Base-by-base conservation (phyloP, 805 yeast species). In the Scheffersomyces coipomensis region DNA sequence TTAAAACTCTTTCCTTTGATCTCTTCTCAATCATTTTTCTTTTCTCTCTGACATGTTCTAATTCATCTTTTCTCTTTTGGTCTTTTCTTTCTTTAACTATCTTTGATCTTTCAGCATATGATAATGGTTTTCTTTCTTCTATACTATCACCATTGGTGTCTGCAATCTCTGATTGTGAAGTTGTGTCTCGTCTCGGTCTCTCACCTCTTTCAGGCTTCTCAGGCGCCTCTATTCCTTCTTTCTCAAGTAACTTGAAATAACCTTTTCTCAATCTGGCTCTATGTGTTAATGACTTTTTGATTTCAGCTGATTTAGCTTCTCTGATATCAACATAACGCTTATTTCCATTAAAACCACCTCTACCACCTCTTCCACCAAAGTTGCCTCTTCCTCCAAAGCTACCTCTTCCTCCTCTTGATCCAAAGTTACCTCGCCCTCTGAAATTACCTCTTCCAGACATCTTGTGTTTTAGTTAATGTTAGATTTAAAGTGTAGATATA, bases 211-310 rank as follows among this genome's bases (percentile, higher is more conserved):
- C 19, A 19, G 23, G 4, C 35, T 25, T 21, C 34, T 19, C 47
- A 50, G 21, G 53, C 47, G 4, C 49, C 47, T 35, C 32, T 29
- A 33, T 29, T 18, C 90, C 95, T 49, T 86, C 89, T 37, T 78
- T 75, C 46, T 86, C 85, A 29, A 88, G 59, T 38, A 88, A 68
- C 58, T 89, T 88, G 69, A 87, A 81, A 55, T 90, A 90, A 35
- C 78, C 81, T 60, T 83, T 86, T 67, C 88, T 79, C 48, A 90
- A 74, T 52, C 93, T 75, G 11, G 96, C 87, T 45, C 88, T 77
- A 54, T 88, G 95, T 0, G 78, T 75, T 47, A 90, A 73, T 10
- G 93, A 83, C 53, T 75, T 77, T 52, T 84, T 83, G 52, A 90
- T 90, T 44, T 88, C 97, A 39, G 77, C 74, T 21, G 65, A 53